Base-by-base conservation (phyloP, 352 stramenopile species). In the Phytophthora cryptogea region DNA sequence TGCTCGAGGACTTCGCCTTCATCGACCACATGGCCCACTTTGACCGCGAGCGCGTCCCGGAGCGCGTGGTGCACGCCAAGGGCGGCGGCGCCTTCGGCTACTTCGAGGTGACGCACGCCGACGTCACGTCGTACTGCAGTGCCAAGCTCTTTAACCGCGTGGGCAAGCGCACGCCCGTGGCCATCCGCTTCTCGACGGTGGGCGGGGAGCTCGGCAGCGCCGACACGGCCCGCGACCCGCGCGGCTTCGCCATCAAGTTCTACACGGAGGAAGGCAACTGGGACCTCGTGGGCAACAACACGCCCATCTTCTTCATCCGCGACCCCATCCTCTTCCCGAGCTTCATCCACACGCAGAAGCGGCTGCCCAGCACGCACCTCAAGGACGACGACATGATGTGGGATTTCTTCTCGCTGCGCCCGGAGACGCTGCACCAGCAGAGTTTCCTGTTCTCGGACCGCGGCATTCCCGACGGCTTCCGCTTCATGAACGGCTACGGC, bases 191-290 rank as follows among this genome's bases (percentile, higher is more conserved):
- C 51, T 96, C 87, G 9, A 95, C 83, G 1, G 88, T 97, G 13
- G 85, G 79, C 14, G 85, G 83, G 4, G 90, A 97, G 58, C 70
- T 47, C 35, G 90, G 88, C 46, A 88, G 72, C 27, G 74, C 88
- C 9, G 90, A 97, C 61, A 97, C 90, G 16, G 86, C 74, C 14
- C 86, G 92, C 8, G 92, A 98, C 58, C 87, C 88, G 3, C 75
- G 92, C 16, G 92, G 92, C 2, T 98, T 97, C 64, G 88, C 92
- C 4, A 76, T 98, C 36, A 98, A 98, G 70, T 97, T 97, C 55
- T 97, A 97, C 78, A 97, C 89, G 30, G 84, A 97, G 53, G 89
- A 98, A 45, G 92, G 92, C 26, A 97, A 98, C 70, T 98, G 92
- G 86, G 92, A 97, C 68, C 52, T 98, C 13, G 90, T 98, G 37